Base-by-base conservation (phyloP, 352 stramenopile species). In the Bremia lactucae region DNA sequence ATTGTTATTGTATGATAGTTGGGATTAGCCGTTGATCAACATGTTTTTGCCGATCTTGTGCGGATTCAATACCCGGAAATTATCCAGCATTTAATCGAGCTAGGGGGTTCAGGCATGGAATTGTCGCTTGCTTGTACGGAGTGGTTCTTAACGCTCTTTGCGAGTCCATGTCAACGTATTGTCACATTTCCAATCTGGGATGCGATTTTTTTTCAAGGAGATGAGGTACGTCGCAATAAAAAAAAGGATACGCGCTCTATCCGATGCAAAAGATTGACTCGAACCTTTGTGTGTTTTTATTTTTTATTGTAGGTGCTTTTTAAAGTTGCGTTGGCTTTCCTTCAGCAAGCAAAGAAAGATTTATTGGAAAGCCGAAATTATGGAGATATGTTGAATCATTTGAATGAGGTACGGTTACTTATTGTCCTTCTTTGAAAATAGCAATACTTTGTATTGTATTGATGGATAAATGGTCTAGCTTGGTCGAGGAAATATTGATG, bases 71-170 rank as follows among this genome's bases (percentile, higher is more conserved):
- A 72, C 14, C 76, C 76, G 1, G 65, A 87, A 2, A 62, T 94
- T 44, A 72, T 68, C 0, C 65, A 82, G 2, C 66, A 79, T 29
- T 45, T 89, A 7, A 55, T 62, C 15, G 61, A 68, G 9, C 63
- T 94, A 10, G 81, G 81, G 14, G 81, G 78, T n/a, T 87, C 79
- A 6, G 74, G 78, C 11, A 83, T 89, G 60, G 81, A 94, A 33
- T 59, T 94, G 0, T 94, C 81, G 2, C 59, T 94, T 10, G 79
- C 81, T 7, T 91, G 81, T 35, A 94, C 78, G 0, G 81, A 94
- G 49, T 94, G 81, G 81, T 94, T 94, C 25, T 53, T 90, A 42
- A 94, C 81, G 9, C 56, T 91, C 2, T 94, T 94, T 52, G 72
- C 78, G 9, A 94, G 81, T 44, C 81, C 81, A 1, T 94, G 78